Percentiles rank a stretch among this genome's conserved stretches.
Evolutionary conservation across 805 yeast species (phyloP).

Genomic region (Saitoella complicata): DNA sequence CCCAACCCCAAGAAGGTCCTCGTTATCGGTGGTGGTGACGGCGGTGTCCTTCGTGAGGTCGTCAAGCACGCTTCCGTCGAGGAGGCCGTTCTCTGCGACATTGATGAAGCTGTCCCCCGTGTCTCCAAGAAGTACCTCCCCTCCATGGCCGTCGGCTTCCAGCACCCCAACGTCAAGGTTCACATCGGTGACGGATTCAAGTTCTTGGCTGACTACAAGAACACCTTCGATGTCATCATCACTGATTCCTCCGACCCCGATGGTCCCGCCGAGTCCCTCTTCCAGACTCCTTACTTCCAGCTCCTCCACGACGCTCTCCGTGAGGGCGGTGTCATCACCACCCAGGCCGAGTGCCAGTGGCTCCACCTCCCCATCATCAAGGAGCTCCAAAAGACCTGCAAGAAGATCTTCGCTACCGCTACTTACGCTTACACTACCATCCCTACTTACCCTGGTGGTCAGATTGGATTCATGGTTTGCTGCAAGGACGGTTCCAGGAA

Average conservation of each 20-base stretch:
- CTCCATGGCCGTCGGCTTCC: constrained; percentile 65
- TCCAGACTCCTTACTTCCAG: constrained; percentile 83
- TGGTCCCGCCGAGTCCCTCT: constrained; percentile 90
- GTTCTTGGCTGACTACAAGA: constrained; percentile 67
- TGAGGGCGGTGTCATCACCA: constrained; percentile 76
- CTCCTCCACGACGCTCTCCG: constrained; percentile 76
- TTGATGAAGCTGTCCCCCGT: constrained; percentile 56
- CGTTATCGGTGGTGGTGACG: constrained; percentile 98
- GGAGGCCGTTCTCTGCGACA: constrained; percentile 83
- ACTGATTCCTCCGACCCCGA: constrained; percentile 98
- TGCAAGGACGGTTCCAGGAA: constrained; percentile 52
- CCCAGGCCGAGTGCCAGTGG: constrained; percentile 92
- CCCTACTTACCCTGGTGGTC: constrained; percentile 96
- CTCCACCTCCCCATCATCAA: constrained; percentile 72
- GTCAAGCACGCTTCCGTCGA: constrained; percentile 78
- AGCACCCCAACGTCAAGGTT: constrained; percentile 77
- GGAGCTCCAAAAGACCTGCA: constrained; percentile 66
- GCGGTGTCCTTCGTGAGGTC: constrained; percentile 91
- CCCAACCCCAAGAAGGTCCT: constrained; percentile 86
- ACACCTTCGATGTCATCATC: constrained; percentile 84
- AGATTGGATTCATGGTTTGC: constrained; percentile 96
- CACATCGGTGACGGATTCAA: constrained; percentile 97
- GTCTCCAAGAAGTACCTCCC: constrained; percentile 80
- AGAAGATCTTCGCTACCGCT: constrained; percentile 74
- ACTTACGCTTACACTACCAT: constrained; percentile 83